Percentiles rank a stretch among this genome's conserved stretches.
phyloP scores from a whole-genome alignment of 139 green algal species.

The Volvox africanus region DNA sequence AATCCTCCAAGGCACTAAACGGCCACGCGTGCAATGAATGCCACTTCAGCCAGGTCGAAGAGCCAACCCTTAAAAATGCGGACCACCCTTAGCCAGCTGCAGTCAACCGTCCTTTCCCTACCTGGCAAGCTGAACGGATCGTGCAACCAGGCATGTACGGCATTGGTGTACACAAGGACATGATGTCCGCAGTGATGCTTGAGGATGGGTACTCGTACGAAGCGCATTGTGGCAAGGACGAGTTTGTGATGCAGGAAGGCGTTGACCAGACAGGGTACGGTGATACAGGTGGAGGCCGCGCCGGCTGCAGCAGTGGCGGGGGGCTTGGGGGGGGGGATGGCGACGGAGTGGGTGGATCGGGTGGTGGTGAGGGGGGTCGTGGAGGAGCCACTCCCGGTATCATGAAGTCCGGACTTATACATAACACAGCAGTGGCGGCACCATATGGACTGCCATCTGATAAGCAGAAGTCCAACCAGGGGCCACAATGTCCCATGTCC shows the following conservation, averaged over 20 bases:
- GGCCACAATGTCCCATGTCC: conserved; percentile 21
- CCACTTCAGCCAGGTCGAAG: too few relatives aligned
- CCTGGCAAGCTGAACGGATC: conserved; percentile 22
- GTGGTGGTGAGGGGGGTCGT: conserved; percentile 4
- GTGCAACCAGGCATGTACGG: conserved; percentile 54
- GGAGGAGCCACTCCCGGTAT: background rate
- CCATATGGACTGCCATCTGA: background rate
- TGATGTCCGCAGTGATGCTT: conserved; percentile 16
- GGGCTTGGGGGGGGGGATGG: background rate
- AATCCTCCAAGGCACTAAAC: too few relatives aligned
- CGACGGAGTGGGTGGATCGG: background rate
- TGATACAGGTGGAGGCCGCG: background rate
- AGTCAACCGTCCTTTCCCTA: background rate
- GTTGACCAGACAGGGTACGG: background rate
- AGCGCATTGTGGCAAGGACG: background rate
- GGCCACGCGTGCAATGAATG: too few relatives aligned
- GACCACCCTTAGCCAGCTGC: too few relatives aligned
- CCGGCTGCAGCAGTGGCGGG: background rate
- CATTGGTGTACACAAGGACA: conserved; percentile 25
- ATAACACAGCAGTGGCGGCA: background rate
- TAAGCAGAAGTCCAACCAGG: background rate
- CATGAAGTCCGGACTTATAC: background rate
- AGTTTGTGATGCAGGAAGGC: background rate
- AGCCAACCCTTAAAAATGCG: too few relatives aligned
- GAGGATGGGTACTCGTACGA: conserved; percentile 1